Conservation (phyloP, 2,329 filamentous ascomycete species). For the Botrytis pseudocinerea region DNA sequence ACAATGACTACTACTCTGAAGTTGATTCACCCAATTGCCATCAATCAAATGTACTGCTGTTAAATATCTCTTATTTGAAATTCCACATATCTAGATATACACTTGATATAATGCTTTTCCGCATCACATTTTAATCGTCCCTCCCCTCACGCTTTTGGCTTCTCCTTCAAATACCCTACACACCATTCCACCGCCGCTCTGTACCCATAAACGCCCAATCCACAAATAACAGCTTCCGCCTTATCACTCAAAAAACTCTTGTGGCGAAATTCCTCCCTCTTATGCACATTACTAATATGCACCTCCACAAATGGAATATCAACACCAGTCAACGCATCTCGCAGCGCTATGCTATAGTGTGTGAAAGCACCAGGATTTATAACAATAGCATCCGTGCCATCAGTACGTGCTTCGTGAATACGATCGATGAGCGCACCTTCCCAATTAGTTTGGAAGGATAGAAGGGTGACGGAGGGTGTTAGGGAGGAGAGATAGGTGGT, state of each 20-base stretch:
- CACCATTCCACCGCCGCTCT: constrained; percentile 58
- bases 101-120: neutral
- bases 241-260: constrained; percentile 76
- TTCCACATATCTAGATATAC: no score
- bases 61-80: fast-evolving
- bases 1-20: neutral
- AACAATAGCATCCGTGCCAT: constrained; percentile 62
- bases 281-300: constrained; percentile 76
- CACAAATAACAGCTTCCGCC: constrained; percentile 71
- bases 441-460: constrained; percentile 73
- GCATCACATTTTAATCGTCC: neutral
- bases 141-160: constrained; percentile 32
- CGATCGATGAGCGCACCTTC: constrained; percentile 54
- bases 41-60: neutral
- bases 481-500: constrained; percentile 24
- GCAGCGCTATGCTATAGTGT: constrained; percentile 72
- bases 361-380: constrained; percentile 78
- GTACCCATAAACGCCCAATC: constrained; percentile 64
- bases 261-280: constrained; percentile 66
- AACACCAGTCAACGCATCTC: constrained; percentile 71
- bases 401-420: constrained; percentile 62
- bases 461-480: constrained; percentile 45
- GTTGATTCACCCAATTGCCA: neutral
- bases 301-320: constrained; percentile 74
- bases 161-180: constrained; percentile 49